Base-by-base conservation (phyloP, 495 filamentous ascomycete genomes). In the Tuber brumale region DNA sequence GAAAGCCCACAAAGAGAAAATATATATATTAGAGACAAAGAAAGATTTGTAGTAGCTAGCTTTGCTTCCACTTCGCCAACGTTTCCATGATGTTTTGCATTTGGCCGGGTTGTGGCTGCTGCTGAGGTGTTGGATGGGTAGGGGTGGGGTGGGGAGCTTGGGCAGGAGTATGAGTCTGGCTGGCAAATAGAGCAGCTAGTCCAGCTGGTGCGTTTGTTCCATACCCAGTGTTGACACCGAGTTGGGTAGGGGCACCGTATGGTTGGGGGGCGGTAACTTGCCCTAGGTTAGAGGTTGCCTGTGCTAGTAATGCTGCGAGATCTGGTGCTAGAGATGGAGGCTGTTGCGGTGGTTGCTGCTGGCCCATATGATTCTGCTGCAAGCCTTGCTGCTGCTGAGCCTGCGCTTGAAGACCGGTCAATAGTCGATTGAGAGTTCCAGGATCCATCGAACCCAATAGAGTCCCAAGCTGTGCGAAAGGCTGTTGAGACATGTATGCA, bases 391-490 rank as follows among this genome's bases (percentile, higher is more conserved):
- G 83, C 41, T 83, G 83, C 41, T 83, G 83, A 41, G 76, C 66
- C 31, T 77, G 83, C 23, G 83, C 76, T 37, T 88, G 86, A 57
- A 92, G 84, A 7, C 88, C 88, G 12, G 89, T 89, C 35, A 97
- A 82, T 27, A 97, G 88, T 43, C 89, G 89, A 79, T 94, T 91
- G 1, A 97, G 85, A 23, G 89, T 88, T 19, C 88, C 86, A 37
- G 91, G 88, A 79, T 97, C 92, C 21, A 97, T 84, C 41, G 89
- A 86, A 10, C 89, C 86, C n/a, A 91, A 85, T 27, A 91, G 76
- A 76, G 84, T 87, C 4, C 87, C 85, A 19, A 91, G 81, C 76
- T 89, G 89, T 35, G 85, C 83, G 19, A 83, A 76, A 31, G 74
- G 57, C 5, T 66, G 57, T 66, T 66, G 57, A 66, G 57, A 35